phyloP scores from a whole-genome alignment of 2,329 filamentous ascomycete genomes.

The Colletotrichum sp. region DNA sequence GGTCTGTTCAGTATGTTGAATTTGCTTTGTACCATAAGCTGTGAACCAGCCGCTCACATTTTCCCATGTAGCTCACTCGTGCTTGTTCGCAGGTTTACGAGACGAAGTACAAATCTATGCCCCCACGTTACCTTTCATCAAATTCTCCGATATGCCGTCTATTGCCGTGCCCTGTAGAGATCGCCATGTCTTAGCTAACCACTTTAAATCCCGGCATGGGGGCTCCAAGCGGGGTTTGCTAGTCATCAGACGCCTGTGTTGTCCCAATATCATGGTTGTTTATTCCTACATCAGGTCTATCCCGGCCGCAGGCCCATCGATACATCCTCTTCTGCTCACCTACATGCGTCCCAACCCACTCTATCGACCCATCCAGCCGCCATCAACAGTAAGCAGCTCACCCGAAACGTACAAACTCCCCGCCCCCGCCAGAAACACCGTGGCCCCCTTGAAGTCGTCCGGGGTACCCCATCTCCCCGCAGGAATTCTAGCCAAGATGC shows the following conservation, averaged over 20 bases:
- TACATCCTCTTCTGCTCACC: neutral
- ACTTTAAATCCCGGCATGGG: neutral
- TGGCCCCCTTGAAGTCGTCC: conserved; percentile 86
- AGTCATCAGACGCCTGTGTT: too few species aligned
- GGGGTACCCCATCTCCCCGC: conserved; percentile 82
- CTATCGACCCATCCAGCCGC: conserved; percentile 90
- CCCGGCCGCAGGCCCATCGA: neutral
- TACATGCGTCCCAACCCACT: conserved; percentile 19
- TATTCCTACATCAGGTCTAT: neutral
- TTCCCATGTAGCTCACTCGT: neutral
- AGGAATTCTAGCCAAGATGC: conserved; percentile 81
- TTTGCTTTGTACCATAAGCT: neutral
- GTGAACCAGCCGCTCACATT: neutral
- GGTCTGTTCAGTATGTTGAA: neutral
- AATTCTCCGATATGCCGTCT: neutral
- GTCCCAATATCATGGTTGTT: neutral
- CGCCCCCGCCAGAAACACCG: conserved; percentile 77
- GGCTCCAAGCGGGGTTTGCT: neutral
- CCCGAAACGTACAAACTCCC: conserved; percentile 82
- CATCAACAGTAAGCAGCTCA: conserved; percentile 83
- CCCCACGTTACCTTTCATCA: neutral
- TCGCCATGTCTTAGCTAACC: neutral
- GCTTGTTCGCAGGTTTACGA: neutral
- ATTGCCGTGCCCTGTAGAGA: neutral
- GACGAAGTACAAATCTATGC: neutral